Evolutionary conservation across 768 basidiomycete genomes (phyloP).

Genomic region (Asterophora parasitica): DNA sequence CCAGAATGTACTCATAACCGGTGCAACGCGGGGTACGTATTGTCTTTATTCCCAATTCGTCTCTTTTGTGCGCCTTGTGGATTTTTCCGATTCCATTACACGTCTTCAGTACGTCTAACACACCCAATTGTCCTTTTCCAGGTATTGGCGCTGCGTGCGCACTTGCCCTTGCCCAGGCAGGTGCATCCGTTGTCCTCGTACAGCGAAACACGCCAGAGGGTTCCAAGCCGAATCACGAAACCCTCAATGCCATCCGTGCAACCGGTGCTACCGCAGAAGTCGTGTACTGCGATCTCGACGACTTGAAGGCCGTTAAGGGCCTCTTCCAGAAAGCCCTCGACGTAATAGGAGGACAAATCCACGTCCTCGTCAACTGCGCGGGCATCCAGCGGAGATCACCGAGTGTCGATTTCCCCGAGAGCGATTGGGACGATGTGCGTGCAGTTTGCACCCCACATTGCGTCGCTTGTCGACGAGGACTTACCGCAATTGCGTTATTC

Average conservation of each 20-base stretch:
- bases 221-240: conserved; percentile 22
- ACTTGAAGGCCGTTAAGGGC: conserved; percentile 35
- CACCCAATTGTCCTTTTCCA: conserved; percentile 14
- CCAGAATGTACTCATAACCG: conserved; percentile 73
- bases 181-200: conserved; percentile 42
- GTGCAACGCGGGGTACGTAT: conserved; percentile 63
- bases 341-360: conserved; percentile 35
- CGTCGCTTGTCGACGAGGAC: neutral
- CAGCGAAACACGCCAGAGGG: conserved; percentile 27
- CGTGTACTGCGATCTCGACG: conserved; percentile 38
- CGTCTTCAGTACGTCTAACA: neutral
- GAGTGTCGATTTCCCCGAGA: conserved; percentile 58
- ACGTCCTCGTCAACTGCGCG: conserved; percentile 71
- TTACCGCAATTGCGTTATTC: conserved; percentile 8
- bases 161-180: conserved; percentile 44
- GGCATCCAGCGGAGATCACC: conserved; percentile 57
- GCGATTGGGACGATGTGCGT: conserved; percentile 64
- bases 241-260: conserved; percentile 28
- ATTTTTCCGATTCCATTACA: neutral
- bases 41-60: conserved; percentile 8
- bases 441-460: conserved; percentile 3
- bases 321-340: conserved; percentile 39
- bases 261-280: conserved; percentile 27
- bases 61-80: conserved; percentile 2
- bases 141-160: conserved; percentile 51